A percentile compares a stretch with the other conserved stretches of the same genome.
phyloP scores from a whole-genome alignment of 2,329 filamentous ascomycete genomes.

The Monosporascus sp. region DNA sequence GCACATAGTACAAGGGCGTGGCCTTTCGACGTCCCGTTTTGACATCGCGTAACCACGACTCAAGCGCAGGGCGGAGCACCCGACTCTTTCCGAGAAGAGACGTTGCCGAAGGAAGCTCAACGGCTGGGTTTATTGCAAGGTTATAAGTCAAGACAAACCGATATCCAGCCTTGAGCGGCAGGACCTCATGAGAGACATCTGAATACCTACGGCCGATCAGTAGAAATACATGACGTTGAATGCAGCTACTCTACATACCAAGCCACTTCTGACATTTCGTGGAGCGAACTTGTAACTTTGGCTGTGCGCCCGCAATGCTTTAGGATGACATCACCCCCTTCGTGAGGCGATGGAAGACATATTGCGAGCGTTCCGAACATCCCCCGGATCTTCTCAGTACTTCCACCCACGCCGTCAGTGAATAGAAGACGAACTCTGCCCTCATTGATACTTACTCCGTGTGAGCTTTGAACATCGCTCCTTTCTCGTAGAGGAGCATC shows the following conservation, averaged over 20 bases:
- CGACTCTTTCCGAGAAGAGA: slow-evolving; percentile 2
- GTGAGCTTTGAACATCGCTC: slow-evolving; percentile 43
- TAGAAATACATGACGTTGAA: not conserved
- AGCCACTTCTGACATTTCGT: slow-evolving; percentile 15
- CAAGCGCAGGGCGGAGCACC: slow-evolving; percentile 16
- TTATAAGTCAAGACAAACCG: slow-evolving; percentile 50
- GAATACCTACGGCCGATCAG: slow-evolving; percentile 35
- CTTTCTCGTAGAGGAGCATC: slow-evolving; percentile 44
- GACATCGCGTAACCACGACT: slow-evolving; percentile 20
- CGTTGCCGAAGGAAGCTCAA: slow-evolving; percentile 15
- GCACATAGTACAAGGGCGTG: slow-evolving; percentile 22
- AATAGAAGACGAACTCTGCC: not conserved
- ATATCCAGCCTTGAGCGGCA: slow-evolving; percentile 40
- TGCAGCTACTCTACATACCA: slow-evolving; percentile 11
- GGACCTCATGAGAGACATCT: slow-evolving; percentile 47
- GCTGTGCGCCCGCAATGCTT: slow-evolving; percentile 30
- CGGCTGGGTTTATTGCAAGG: slow-evolving; percentile 26
- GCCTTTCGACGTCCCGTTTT: slow-evolving; percentile 4
- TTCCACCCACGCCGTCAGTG: slow-evolving; percentile 6
- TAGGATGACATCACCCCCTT: slow-evolving; percentile 40
- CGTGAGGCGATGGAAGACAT: slow-evolving; percentile 40
- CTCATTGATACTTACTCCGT: slow-evolving; percentile 27
- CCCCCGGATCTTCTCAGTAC: slow-evolving; percentile 38
- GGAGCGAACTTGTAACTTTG: slow-evolving; percentile 25
- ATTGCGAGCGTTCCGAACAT: slow-evolving; percentile 48